Evolutionary conservation across 768 basidiomycete species (phyloP).

Genomic region (Boletus speciosus): DNA sequence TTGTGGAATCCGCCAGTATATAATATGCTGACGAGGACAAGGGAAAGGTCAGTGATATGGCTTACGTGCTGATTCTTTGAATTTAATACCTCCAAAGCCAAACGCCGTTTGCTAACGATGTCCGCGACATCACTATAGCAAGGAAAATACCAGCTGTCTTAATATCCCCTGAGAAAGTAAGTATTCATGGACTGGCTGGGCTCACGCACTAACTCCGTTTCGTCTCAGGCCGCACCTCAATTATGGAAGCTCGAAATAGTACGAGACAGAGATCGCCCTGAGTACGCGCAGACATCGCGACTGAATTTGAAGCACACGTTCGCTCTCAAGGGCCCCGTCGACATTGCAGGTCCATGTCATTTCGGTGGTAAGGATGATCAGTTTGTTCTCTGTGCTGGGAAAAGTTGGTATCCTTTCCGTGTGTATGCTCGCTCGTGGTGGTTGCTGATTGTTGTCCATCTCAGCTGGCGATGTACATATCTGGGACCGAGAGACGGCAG

Average conservation of each 20-base stretch:
- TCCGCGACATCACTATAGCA: constrained; percentile 50
- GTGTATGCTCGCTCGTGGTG: background rate
- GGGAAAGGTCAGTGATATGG: constrained; percentile 40
- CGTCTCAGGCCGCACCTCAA: constrained; percentile 64
- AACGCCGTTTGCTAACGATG: constrained; percentile 52
- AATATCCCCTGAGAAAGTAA: constrained; percentile 34
- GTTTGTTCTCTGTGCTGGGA: constrained; percentile 72
- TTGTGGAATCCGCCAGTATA: constrained; percentile 35
- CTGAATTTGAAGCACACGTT: constrained; percentile 61
- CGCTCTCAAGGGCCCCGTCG: constrained; percentile 61
- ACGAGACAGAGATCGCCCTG: constrained; percentile 46
- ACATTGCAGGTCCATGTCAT: constrained; percentile 79
- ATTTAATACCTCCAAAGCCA: constrained; percentile 36
- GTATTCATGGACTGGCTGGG: constrained; percentile 9
- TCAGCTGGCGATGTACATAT: constrained; percentile 80
- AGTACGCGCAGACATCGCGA: constrained; percentile 29
- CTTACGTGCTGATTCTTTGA: background rate
- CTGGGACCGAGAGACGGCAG: constrained; percentile 80
- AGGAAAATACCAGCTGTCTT: constrained; percentile 42
- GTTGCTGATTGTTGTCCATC: background rate
- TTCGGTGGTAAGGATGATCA: constrained; percentile 81
- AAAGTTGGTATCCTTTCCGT: constrained; percentile 42
- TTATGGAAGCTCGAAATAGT: constrained; percentile 70
- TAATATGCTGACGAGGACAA: constrained; percentile 41
- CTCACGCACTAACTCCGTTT: constrained; percentile 9